phyloP scores from a whole-genome alignment of 78 protist genomes.

The Dictyostelium citrinum region DNA sequence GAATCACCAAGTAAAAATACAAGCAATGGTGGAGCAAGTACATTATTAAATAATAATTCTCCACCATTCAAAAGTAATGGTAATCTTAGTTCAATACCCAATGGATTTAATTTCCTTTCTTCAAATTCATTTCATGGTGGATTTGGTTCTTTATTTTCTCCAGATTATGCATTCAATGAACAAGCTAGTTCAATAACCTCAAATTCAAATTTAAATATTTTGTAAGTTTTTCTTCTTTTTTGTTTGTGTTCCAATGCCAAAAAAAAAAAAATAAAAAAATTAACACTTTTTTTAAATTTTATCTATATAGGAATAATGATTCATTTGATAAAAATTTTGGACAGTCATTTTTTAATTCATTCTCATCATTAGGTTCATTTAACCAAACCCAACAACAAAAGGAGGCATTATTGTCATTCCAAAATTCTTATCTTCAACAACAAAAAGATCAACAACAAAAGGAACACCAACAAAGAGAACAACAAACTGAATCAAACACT shows the following conservation, averaged over 20 bases:
- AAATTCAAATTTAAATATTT: not conserved
- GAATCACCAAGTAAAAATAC: not conserved
- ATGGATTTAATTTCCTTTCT: not conserved
- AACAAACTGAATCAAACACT: not conserved
- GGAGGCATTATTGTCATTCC: not conserved
- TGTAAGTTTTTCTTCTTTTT: not conserved
- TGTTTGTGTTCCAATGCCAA: not conserved
- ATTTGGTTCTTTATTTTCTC: not conserved
- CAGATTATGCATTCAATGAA: not conserved
- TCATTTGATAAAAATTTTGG: constrained; percentile 12
- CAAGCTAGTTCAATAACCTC: not conserved
- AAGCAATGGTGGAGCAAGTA: not conserved
- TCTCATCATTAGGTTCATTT: not conserved
- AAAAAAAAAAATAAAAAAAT: not conserved
- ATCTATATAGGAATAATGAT: not conserved
- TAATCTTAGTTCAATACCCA: not conserved
- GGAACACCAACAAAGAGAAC: not conserved
- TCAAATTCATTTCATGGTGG: constrained; percentile 9
- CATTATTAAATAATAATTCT: not conserved
- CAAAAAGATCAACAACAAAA: not conserved
- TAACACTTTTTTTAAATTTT: not conserved
- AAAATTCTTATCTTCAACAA: not conserved
- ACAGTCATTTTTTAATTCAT: constrained; percentile 1
- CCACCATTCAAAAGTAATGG: not conserved
- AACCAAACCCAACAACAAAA: not conserved